phyloP scores from a whole-genome alignment of 2,329 filamentous ascomycete genomes.

The Venturia aucupariae region DNA sequence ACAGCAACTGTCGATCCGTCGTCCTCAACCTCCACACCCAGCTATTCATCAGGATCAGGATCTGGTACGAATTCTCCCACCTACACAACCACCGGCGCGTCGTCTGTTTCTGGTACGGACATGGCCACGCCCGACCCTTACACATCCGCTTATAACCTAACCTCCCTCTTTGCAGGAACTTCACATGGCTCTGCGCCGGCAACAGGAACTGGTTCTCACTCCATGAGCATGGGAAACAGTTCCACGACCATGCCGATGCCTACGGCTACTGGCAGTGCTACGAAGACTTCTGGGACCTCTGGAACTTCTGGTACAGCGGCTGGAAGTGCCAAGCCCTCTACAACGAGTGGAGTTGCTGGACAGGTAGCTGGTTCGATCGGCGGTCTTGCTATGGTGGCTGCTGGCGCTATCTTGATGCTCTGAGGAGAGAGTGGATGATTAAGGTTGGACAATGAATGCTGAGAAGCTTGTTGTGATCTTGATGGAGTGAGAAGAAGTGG shows the following conservation, averaged over 20 bases:
- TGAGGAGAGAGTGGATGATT: not conserved
- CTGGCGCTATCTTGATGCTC: not conserved
- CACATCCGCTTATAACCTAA: slow-evolving; percentile 1
- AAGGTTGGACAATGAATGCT: not conserved
- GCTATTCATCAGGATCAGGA: not conserved
- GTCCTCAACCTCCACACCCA: not conserved
- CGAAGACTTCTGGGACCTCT: not conserved
- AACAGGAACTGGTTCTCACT: not conserved
- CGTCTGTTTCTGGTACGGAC: not conserved
- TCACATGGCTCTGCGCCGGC: not conserved
- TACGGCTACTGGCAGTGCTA: not conserved
- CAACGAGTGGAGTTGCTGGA: slow-evolving; percentile 1
- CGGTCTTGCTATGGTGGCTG: slow-evolving; percentile 5
- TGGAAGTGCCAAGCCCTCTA: not conserved
- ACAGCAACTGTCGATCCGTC: not conserved
- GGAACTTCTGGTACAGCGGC: not conserved
- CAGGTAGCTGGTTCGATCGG: not conserved
- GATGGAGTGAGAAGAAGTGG: not conserved
- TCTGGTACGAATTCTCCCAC: not conserved
- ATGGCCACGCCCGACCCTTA: not conserved
- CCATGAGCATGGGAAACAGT: not conserved
- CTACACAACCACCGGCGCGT: not conserved
- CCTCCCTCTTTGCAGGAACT: not conserved
- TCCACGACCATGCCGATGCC: not conserved
- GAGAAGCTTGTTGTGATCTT: not conserved